Base-by-base conservation (phyloP, 129 eudicot genomes). In the Pittosporum tobira region DNA sequence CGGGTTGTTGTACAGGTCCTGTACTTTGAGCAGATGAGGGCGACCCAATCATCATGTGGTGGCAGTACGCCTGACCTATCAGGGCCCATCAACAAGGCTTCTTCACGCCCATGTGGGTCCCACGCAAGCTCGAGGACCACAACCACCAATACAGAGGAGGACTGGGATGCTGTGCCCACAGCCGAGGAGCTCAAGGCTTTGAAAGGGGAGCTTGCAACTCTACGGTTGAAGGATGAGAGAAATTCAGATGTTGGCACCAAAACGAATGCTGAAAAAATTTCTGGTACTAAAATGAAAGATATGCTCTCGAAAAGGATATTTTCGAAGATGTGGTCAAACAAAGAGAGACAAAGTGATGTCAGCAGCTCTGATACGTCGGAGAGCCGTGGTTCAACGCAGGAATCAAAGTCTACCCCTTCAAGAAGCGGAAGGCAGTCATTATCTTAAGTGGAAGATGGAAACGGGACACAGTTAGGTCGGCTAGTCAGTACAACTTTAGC, bases 321-420 rank as follows among this genome's bases (percentile, higher is more conserved):
- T 46, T 83, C 94, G 21, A 83, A 76, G 69, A 68, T 91, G 7
- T 91, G 91, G 94, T 74, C 91, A 1, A 79, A 76, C 61, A 81
- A 81, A 67, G 95, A 79, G 18, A 68, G 81, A 55, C 73, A 67
- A 0, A 86, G 94, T 36, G 96, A 87, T 70, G 77, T 74, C 22
- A 89, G 88, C 73, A 84, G 96, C 77, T 91, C 96, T 0, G 99
- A 83, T 55, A 81, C 96, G 4, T 84, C 98, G 7, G 98, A 75
- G 45, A 78, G 87, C 57, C 88, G 77, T 9, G 68, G 83, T 65
- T 85, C 98, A 10, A 73, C 89, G 31, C 81, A 77, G 45, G 87
- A 83, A 53, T 69, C 66, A 6, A 80, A 82, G 76, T 72, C 88
- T 1, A 82, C 78, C 44, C 77, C 95, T 19, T 78, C 86, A 13